Evolutionary conservation across 305 asterid genomes (phyloP).

Genomic region (Fraxinus velutina): DNA sequence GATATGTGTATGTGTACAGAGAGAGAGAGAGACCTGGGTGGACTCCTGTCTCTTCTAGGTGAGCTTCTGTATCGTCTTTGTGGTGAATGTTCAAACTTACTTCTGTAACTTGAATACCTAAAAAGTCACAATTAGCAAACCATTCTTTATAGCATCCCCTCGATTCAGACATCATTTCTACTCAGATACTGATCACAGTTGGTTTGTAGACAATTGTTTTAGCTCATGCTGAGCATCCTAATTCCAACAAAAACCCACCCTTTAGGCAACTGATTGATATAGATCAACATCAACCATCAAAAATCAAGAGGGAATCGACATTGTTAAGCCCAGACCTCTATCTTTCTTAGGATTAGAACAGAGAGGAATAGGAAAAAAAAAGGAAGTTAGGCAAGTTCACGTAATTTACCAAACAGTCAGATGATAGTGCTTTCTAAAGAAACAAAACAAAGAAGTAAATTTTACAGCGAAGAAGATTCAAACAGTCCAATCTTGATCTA

Average conservation of each 20-base stretch:
- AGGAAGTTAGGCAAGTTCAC: background rate
- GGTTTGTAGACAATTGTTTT: background rate
- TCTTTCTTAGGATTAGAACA: background rate
- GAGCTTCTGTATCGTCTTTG: constrained; percentile 54
- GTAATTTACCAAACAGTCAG: background rate
- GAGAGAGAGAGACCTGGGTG: constrained; percentile 53
- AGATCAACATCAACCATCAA: no score
- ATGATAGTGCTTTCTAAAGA: background rate
- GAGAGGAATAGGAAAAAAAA: background rate
- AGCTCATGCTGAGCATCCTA: background rate
- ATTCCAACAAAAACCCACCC: no score
- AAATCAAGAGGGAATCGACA: background rate
- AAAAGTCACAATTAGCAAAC: constrained; percentile 6
- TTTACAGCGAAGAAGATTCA: background rate
- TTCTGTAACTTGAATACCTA: constrained; percentile 63
- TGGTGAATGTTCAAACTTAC: constrained; percentile 59
- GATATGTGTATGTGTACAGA: no score
- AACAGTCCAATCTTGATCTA: no score
- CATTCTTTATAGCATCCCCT: background rate
- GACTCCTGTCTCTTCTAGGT: constrained; percentile 75
- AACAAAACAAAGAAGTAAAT: background rate
- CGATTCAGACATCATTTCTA: background rate
- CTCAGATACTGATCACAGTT: background rate
- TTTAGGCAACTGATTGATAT: no score
- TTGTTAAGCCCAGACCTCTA: background rate